Base-by-base conservation (phyloP, 106 monocot genomes). In the Dendrobium chrysotoxum region DNA sequence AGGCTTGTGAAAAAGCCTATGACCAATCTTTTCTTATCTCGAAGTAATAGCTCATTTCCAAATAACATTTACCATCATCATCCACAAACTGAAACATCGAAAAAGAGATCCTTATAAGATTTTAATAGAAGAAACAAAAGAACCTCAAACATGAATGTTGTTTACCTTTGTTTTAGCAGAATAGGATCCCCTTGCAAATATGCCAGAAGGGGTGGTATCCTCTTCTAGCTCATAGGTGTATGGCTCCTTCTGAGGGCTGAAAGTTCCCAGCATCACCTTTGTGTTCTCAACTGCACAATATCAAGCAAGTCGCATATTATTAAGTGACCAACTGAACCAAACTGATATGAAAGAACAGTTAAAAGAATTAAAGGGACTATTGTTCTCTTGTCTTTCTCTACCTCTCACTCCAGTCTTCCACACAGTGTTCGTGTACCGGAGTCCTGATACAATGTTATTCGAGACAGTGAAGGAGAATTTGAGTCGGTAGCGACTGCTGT, bases 331-430 rank as follows among this genome's bases (percentile, higher is more conserved):
- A 25, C 70, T 30, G 16, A 38, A 21, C 38, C 23, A 75, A 45
- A n/a, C 46, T 46, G 21, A 18, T 7, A 40, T 21, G 35, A 47
- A 23, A 7, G 11, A 46, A 16, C 15, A 4, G 23, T 46, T 38
- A 21, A 65, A 61, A 46, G 45, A 70, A 58, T 45, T 40, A 44
- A 57, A 18, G 26, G 21, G 61, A 7, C n/a, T 40, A 73, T 40
- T 8, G 40, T 73, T 31, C 17, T 40, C 73, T 35, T 35, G 3
- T 72, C 39, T 72, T 72, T 4, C 21, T 45, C 25, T 85, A 93
- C 96, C 93, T 96, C 87, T 87, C 11, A 96, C 77, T 15, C 93
- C 91, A 75, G 89, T 89, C 84, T 96, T 96, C 96, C 96, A 93
- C 21, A 96, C 96, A 4, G 96, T 96, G 78, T 90, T 93, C 1